Conservation (phyloP, 352 stramenopile species). For the Phytophthora europaea region DNA sequence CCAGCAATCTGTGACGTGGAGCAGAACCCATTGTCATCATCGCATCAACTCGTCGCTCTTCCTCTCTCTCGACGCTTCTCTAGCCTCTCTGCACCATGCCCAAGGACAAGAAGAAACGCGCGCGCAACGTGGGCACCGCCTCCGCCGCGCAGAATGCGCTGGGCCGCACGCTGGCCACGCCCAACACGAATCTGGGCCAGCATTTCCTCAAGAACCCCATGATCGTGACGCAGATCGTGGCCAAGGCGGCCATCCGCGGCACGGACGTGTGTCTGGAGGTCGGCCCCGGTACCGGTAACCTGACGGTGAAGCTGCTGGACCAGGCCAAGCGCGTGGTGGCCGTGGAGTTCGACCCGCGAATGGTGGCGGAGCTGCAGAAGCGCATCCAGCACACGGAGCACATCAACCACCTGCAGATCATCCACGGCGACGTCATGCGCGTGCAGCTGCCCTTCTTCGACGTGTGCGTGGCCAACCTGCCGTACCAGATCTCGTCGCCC, state of each 20-base stretch:
- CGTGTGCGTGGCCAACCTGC: conserved; percentile 99
- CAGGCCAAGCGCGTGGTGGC: conserved; percentile 98
- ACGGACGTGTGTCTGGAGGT: conserved; percentile 98
- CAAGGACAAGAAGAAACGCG: conserved; percentile 93
- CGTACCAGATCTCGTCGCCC: conserved; percentile 99
- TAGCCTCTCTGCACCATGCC: conserved; percentile 52
- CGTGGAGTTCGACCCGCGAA: conserved; percentile 99
- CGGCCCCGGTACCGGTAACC: conserved; percentile 98
- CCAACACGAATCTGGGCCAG: conserved; percentile 98
- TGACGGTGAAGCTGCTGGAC: conserved; percentile 99
- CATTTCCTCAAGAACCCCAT: conserved; percentile 99
- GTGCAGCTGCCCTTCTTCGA: conserved; percentile 99
- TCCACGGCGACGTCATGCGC: conserved; percentile 99
- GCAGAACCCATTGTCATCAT: conserved; percentile 14
- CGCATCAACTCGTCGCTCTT: background rate
- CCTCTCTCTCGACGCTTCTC: background rate
- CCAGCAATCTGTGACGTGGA: conserved; percentile 47
- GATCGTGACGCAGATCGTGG: conserved; percentile 97
- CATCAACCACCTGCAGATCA: conserved; percentile 97
- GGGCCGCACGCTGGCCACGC: conserved; percentile 94
- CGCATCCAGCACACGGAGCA: conserved; percentile 97
- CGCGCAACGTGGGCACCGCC: conserved; percentile 72
- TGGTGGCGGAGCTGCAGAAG: conserved; percentile 99
- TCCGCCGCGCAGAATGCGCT: conserved; percentile 83
- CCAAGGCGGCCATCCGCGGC: conserved; percentile 96